Base-by-base conservation (phyloP, 192 early-diverging fungal species). In the Umbelopsis ramanniana region DNA sequence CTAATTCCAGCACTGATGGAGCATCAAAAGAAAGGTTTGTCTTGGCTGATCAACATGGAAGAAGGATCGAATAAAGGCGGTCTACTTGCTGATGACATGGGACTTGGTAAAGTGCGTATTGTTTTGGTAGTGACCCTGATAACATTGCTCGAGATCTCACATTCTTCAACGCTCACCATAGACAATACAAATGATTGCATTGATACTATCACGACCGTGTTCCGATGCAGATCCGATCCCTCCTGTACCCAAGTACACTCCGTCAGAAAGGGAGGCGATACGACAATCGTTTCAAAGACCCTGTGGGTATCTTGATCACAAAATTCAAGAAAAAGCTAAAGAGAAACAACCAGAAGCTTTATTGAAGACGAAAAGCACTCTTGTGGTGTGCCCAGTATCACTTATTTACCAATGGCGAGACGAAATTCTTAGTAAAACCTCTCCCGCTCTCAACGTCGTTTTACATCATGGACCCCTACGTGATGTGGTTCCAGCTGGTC, bases 391-490 rank as follows among this genome's bases (percentile, higher is more conserved):
- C 5, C 92, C 94, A 1, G 81, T 90, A 2, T 82, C 89, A 0
- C 74, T 93, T 15, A 78, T 95, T 37, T 74, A 85, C 45, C 93
- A 95, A 68, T 95, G 94, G 94, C 76, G 78, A 29, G 76, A 79
- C 35, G 94, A 95, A 75, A 76, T 94, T 17, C 38, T 74, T 35
- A 77, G 73, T n/a, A 90, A 89, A 72, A 84, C 90, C 2, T 67
- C 72, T 5, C 76, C 78, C 1, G 82, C 71, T 0, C 75, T 93
- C 2, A 87, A 82, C 19, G 84, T 92, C 11, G 69, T 87, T 19
- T 45, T 94, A 2, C 89, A 93, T 70, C 90, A 95, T 74, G 89
- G 90, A 2, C 24, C 79, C 15, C 37, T 22, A 29, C 80, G 82
- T 26, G 54, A 76, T 29, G 53, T n/a, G n/a, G 75, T 72, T 38